phyloP scores from a whole-genome alignment of 768 basidiomycete genomes.

The Phanerochaete carnosa region DNA sequence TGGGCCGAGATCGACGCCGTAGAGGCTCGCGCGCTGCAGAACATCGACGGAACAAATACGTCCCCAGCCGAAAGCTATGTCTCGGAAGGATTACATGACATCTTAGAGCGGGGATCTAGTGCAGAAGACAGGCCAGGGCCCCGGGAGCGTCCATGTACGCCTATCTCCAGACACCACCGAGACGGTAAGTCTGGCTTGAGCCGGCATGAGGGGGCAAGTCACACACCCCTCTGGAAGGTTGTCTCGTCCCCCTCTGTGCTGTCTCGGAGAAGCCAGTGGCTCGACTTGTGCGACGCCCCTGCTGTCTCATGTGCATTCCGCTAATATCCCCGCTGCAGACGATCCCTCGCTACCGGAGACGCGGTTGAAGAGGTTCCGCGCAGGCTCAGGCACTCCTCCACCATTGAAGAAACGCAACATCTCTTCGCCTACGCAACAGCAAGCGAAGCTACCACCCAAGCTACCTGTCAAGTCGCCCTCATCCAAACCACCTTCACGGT shows the following conservation, averaged over 20 bases:
- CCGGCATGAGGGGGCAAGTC: too few relatives aligned
- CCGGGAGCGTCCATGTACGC: too few relatives aligned
- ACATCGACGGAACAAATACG: neutral
- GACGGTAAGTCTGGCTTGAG: too few relatives aligned
- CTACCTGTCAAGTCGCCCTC: neutral
- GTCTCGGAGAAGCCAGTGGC: too few relatives aligned
- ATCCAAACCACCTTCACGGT: neutral
- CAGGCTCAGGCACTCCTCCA: neutral
- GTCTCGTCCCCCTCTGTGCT: neutral
- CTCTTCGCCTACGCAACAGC: neutral
- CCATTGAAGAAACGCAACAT: neutral
- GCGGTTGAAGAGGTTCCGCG: neutral
- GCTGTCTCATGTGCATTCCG: neutral
- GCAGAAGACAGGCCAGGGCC: too few relatives aligned
- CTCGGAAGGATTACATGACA: too few relatives aligned
- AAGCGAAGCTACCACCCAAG: neutral
- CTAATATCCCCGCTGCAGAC: neutral
- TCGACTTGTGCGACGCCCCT: neutral
- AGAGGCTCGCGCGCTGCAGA: slow-evolving; percentile 28
- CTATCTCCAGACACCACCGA: too few relatives aligned
- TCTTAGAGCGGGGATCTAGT: too few relatives aligned
- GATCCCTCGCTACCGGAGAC: neutral
- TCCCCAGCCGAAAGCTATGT: neutral
- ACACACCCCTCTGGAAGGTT: neutral
- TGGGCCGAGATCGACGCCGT: slow-evolving; percentile 42